Conservation (phyloP, 768 basidiomycete genomes). For the Boletus sp. region DNA sequence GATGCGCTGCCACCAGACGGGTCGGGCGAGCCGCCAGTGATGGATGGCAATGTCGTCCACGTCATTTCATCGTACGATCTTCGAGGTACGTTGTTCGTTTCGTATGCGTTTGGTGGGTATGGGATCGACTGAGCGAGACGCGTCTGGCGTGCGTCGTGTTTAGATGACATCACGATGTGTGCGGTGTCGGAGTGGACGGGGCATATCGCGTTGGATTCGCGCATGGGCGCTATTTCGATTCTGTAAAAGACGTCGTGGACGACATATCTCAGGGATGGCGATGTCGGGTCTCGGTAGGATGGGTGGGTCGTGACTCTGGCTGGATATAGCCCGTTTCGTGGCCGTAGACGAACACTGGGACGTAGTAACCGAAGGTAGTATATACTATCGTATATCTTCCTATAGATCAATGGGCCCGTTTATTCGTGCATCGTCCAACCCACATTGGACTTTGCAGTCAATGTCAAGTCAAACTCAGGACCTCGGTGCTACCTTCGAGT, state of each 20-base stretch:
- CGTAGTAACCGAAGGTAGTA: too few species aligned
- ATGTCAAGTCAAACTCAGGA: too few species aligned
- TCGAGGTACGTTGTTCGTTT: conserved; percentile 22
- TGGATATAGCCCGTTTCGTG: too few species aligned
- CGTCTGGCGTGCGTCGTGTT: not conserved
- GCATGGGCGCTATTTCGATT: conserved; percentile 32
- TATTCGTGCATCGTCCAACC: too few species aligned
- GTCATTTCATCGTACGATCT: conserved; percentile 28
- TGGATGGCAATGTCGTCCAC: conserved; percentile 17
- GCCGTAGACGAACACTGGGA: too few species aligned
- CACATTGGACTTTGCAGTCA: too few species aligned
- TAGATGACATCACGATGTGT: conserved; percentile 46
- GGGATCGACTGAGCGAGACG: not conserved
- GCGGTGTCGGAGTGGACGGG: conserved; percentile 47
- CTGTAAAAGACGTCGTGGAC: not conserved
- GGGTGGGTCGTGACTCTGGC: not conserved
- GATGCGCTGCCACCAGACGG: not conserved
- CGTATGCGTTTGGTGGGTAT: not conserved
- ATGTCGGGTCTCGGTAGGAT: too few species aligned
- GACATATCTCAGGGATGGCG: not conserved
- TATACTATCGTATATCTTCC: too few species aligned
- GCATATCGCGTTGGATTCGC: conserved; percentile 41
- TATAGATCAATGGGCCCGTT: too few species aligned
- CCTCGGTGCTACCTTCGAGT: too few species aligned
- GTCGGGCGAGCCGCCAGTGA: not conserved